phyloP scores from a whole-genome alignment of 2,329 filamentous ascomycete genomes.

The Aspergillus nomiae region DNA sequence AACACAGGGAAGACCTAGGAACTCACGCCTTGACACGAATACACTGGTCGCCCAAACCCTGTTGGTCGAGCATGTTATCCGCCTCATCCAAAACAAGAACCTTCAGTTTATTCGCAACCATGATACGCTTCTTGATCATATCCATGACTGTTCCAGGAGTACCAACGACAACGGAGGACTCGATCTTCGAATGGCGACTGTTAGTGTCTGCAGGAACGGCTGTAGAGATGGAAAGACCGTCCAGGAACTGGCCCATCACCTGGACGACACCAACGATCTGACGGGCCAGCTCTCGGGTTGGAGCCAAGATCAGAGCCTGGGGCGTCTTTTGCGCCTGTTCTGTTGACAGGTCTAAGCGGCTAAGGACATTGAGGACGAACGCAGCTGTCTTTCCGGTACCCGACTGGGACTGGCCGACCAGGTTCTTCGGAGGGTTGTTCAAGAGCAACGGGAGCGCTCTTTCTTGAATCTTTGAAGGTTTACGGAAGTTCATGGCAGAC shows the following conservation, averaged over 20 bases:
- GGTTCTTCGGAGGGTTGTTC: slow-evolving; percentile 80
- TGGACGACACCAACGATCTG: slow-evolving; percentile 87
- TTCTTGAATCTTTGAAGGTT: slow-evolving; percentile 98
- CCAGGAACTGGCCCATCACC: slow-evolving; percentile 81
- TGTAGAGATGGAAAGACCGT: slow-evolving; percentile 72
- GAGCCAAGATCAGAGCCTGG: slow-evolving; percentile 86
- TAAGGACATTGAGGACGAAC: slow-evolving; percentile 89
- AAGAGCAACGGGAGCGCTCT: slow-evolving; percentile 89
- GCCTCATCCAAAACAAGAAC: slow-evolving; percentile 93
- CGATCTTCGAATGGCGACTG: slow-evolving; percentile 67
- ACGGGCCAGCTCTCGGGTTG: slow-evolving; percentile 89
- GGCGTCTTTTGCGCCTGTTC: slow-evolving; percentile 60
- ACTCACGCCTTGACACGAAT: slow-evolving; percentile 80
- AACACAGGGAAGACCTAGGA: background rate
- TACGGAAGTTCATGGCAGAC: slow-evolving; percentile 80
- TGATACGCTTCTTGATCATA: slow-evolving; percentile 72
- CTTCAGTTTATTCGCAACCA: slow-evolving; percentile 72
- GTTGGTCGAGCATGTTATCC: slow-evolving; percentile 97
- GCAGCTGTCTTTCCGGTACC: slow-evolving; percentile 98
- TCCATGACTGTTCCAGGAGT: slow-evolving; percentile 94
- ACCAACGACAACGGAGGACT: slow-evolving; percentile 81
- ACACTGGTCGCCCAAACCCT: slow-evolving; percentile 94
- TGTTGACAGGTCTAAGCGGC: slow-evolving; percentile 74
- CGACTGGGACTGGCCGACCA: slow-evolving; percentile 99
- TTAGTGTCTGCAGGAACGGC: slow-evolving; percentile 77